Evolutionary conservation across 202 grass and related monocot species (phyloP).

Genomic region (Schoenoplectus triqueter): DNA sequence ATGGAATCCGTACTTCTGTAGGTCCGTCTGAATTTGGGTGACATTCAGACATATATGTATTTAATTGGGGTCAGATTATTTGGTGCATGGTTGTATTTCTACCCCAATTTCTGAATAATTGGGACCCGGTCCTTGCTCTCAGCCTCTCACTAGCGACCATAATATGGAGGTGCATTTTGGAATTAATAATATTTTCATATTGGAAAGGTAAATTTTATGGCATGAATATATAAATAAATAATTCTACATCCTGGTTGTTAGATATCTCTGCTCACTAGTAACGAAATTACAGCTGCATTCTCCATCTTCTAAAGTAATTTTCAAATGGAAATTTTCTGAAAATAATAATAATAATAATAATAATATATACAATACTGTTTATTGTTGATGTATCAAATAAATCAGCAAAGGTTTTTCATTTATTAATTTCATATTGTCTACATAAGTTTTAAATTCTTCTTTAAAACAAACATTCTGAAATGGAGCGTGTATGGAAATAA

Average conservation of each 20-base stretch:
- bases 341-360: neutral
- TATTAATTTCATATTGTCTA: too few species aligned
- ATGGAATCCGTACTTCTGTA: conserved; percentile 1
- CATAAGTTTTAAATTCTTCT: too few species aligned
- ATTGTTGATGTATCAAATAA: too few species aligned
- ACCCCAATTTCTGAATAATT: neutral
- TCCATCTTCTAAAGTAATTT: neutral
- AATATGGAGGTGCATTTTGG: neutral
- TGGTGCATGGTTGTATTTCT: conserved; percentile 17
- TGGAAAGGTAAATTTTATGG: neutral
- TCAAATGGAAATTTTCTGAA: neutral
- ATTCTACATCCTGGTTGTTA: neutral
- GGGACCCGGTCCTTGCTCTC: neutral
- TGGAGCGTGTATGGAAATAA: neutral
- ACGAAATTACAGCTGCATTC: too few species aligned
- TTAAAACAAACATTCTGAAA: too few species aligned
- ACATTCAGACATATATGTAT: conserved; percentile 10
- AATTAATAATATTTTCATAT: neutral
- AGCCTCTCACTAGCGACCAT: neutral
- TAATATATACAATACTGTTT: too few species aligned
- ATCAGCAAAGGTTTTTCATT: too few species aligned
- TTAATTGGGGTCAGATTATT: conserved; percentile 21
- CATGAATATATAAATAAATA: neutral
- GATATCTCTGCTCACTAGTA: neutral
- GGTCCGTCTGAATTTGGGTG: conserved; percentile 22